Conservation (phyloP, 2,329 filamentous ascomycete species). For the Xylogone sp. region DNA sequence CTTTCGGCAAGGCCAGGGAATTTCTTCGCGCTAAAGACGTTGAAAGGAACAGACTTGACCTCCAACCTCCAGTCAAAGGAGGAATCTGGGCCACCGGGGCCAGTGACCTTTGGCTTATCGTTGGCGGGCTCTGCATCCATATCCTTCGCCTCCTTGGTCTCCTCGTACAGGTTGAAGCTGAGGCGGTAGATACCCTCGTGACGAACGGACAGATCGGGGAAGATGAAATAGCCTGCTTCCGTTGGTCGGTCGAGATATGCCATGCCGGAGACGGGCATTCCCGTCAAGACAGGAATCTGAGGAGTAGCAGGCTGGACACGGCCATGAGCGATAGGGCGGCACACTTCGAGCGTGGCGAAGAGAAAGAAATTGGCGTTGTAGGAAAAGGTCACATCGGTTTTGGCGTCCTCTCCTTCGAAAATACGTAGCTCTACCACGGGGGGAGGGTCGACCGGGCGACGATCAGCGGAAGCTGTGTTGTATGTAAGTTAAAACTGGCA, state of each 20-base stretch:
- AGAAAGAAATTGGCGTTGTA: slow-evolving; percentile 99
- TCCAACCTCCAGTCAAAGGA: slow-evolving; percentile 83
- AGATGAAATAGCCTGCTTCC: slow-evolving; percentile 89
- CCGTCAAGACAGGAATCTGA: slow-evolving; percentile 81
- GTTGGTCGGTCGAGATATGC: slow-evolving; percentile 87
- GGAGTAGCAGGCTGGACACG: slow-evolving; percentile 67
- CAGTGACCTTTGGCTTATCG: slow-evolving; percentile 28
- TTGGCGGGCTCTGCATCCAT: slow-evolving; percentile 51
- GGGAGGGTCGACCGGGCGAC: slow-evolving; percentile 88
- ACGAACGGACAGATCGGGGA: slow-evolving; percentile 91
- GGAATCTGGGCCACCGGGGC: slow-evolving; percentile 32
- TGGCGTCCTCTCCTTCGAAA: slow-evolving; percentile 60
- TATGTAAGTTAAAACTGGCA: slow-evolving; percentile 5
- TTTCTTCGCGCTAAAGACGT: slow-evolving; percentile 95
- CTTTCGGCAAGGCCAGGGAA: slow-evolving; percentile 92
- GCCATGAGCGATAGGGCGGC: slow-evolving; percentile 77
- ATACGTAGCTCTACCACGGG: slow-evolving; percentile 91
- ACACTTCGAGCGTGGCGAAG: slow-evolving; percentile 85
- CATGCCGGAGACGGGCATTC: slow-evolving; percentile 92
- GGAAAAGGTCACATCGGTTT: slow-evolving; percentile 73
- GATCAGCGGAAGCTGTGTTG: slow-evolving; percentile 69
- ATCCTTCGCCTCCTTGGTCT: slow-evolving; percentile 82
- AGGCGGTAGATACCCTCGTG: slow-evolving; percentile 93
- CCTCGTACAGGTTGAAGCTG: slow-evolving; percentile 89
- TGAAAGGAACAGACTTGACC: slow-evolving; percentile 82